phyloP scores from a whole-genome alignment of 2,329 filamentous ascomycete species.

The Phialophora tarda region DNA sequence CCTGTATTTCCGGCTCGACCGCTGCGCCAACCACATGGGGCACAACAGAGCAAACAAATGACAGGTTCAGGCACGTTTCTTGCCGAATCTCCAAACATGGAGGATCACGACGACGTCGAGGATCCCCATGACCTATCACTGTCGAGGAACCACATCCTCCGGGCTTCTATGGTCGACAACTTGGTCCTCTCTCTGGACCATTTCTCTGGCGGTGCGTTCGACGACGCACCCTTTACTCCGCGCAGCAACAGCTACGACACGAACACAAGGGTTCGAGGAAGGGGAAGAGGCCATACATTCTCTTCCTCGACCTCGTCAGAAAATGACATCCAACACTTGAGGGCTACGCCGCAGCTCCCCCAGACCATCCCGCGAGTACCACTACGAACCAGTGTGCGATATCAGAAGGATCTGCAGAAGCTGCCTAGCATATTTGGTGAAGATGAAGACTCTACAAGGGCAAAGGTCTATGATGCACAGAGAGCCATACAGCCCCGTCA shows the following conservation, averaged over 20 bases:
- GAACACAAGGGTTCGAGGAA: constrained; percentile 50
- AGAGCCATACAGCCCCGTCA: constrained; percentile 40
- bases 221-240: constrained; percentile 26
- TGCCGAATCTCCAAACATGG: constrained; percentile 27
- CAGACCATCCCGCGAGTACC: constrained; percentile 28
- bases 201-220: constrained; percentile 59
- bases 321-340: constrained; percentile 49
- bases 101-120: constrained; percentile 44
- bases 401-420: constrained; percentile 53
- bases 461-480: constrained; percentile 45
- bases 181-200: constrained; percentile 94
- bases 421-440: constrained; percentile 66
- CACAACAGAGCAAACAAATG: constrained; percentile 19
- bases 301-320: constrained; percentile 66
- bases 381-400: constrained; percentile 41
- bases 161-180: constrained; percentile 92
- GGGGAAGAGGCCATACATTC: constrained; percentile 64
- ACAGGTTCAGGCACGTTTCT: constrained; percentile 29
- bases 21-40: constrained; percentile 16
- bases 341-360: constrained; percentile 46
- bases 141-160: constrained; percentile 74
- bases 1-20: constrained; percentile 16
- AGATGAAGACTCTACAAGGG: constrained; percentile 49
- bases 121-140: constrained; percentile 88
- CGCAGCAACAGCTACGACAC: constrained; percentile 37